Evolutionary conservation across 2,329 filamentous ascomycete genomes (phyloP).

Genomic region (Aspergillus sp.): DNA sequence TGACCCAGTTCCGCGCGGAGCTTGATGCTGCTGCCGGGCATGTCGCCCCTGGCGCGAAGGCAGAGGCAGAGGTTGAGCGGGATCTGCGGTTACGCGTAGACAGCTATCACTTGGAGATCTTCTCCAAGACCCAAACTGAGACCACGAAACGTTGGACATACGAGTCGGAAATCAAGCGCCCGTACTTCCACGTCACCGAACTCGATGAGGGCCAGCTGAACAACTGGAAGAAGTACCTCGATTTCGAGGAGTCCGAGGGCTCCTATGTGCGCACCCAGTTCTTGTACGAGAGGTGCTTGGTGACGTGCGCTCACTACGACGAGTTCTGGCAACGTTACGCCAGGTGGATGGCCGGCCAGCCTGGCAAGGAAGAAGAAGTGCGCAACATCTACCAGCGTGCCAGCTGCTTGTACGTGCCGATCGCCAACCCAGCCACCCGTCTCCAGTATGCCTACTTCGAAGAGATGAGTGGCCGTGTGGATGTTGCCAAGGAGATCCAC

Average conservation of each 20-base stretch:
- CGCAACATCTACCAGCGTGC: slow-evolving; percentile 90
- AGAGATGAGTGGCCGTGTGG: slow-evolving; percentile 75
- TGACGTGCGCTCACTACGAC: slow-evolving; percentile 91
- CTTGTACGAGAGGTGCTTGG: slow-evolving; percentile 89
- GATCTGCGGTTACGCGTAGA: slow-evolving; percentile 81
- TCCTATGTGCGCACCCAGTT: slow-evolving; percentile 74
- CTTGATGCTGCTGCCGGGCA: slow-evolving; percentile 59
- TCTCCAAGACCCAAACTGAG: slow-evolving; percentile 79
- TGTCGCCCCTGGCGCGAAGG: slow-evolving; percentile 50
- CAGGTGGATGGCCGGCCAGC: slow-evolving; percentile 84
- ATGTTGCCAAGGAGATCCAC: slow-evolving; percentile 82
- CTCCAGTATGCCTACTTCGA: slow-evolving; percentile 95
- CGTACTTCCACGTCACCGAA: slow-evolving; percentile 95
- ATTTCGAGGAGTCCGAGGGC: slow-evolving; percentile 88
- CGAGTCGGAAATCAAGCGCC: slow-evolving; percentile 90
- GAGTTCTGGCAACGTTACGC: slow-evolving; percentile 99
- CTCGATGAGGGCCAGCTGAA: slow-evolving; percentile 79
- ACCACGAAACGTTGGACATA: slow-evolving; percentile 93
- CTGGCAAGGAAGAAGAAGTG: slow-evolving; percentile 82
- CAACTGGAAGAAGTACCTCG: slow-evolving; percentile 95
- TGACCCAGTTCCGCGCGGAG: slow-evolving; percentile 71
- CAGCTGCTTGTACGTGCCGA: slow-evolving; percentile 79
- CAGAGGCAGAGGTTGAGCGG: slow-evolving; percentile 78
- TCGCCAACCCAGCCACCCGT: slow-evolving; percentile 79
- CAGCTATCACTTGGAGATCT: slow-evolving; percentile 75